Conservation (phyloP, 441 rosid species). For the Erodium chrysanthum region DNA sequence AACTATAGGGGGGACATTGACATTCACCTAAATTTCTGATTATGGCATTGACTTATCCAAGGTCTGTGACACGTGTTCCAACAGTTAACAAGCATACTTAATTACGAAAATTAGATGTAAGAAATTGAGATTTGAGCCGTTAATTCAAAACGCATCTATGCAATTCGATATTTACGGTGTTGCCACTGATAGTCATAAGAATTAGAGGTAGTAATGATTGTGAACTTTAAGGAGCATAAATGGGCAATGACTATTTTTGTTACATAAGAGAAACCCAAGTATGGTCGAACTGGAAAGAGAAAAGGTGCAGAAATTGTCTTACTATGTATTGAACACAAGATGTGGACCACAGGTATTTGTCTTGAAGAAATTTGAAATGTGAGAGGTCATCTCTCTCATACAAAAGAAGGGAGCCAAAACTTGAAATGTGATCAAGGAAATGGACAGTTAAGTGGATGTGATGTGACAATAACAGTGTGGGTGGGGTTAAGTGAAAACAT, state of each 20-base stretch:
- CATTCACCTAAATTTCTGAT: conserved; percentile 5
- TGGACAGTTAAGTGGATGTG: neutral
- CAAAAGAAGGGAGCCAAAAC: neutral
- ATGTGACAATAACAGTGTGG: neutral
- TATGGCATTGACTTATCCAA: conserved; percentile 8
- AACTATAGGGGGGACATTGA: neutral
- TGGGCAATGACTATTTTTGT: conserved; percentile 4
- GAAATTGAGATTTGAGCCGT: conserved; percentile 4
- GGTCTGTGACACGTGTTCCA: neutral
- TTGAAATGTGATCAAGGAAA: neutral
- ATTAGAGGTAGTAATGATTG: conserved; percentile 1
- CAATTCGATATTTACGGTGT: neutral
- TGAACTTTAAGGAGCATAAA: conserved; percentile 5
- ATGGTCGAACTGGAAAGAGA: conserved; percentile 1
- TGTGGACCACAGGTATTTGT: neutral
- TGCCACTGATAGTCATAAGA: neutral
- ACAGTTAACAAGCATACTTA: neutral
- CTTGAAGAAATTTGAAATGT: neutral
- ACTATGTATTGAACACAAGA: neutral
- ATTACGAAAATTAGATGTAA: neutral
- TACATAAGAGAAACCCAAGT: neutral
- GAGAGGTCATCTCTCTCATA: too few relatives aligned
- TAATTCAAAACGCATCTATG: neutral
- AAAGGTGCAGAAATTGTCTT: conserved; percentile 2
- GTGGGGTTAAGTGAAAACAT: neutral